Evolutionary conservation across 2,329 filamentous ascomycete genomes (phyloP), one percentile per base, ranked within the genome.

Genomic region (Zymoseptoria crescenta): DNA sequence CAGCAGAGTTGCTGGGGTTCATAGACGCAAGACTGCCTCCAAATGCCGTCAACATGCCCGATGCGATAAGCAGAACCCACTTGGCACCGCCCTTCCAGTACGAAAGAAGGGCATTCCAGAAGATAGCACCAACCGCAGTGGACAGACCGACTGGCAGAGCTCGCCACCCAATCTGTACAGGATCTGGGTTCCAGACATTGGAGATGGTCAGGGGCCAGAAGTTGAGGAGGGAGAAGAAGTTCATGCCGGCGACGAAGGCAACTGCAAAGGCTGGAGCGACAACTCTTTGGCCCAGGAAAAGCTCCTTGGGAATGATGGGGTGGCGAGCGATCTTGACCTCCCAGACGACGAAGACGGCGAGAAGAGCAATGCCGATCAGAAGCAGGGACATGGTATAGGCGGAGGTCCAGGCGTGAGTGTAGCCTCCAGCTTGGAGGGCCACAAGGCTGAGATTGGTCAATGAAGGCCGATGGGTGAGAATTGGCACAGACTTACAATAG

Each of bases 181-280:
- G 84, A 58, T 86, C 81, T 62, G 87, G 82, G 41, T 81, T 81
- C 67, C 85, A 87, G 2, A 86, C 80, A 59, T 84, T 85, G 71
- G 81, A 83, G 1, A 82, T 80, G 68, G 86, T 80, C 0, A 82
- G 82, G 10, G 82, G 82, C 83, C 83, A 86, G 67, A 86, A 83
- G 68, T 81, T 76, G 28, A 81, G 68, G 7, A 74, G 61, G 52
- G 57, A 67, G 66, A 73, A 70, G 72, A 76, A 69, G 61, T 70
- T 73, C 59, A 70, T 71, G 21, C 71, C 72, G 3, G 64, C 67
- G 45, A 75, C 69, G 61, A 73, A 72, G 0, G 72, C 73, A n/a
- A 75, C 73, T 35, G 70, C 59, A 28, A 73, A 68, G 0, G 70
- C 69, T 9, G 74, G 62, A 8, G 61, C 64, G 1, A 74, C 64